phyloP scores from a whole-genome alignment of 2,329 filamentous ascomycete species.

The Keithomyces neogunnii region DNA sequence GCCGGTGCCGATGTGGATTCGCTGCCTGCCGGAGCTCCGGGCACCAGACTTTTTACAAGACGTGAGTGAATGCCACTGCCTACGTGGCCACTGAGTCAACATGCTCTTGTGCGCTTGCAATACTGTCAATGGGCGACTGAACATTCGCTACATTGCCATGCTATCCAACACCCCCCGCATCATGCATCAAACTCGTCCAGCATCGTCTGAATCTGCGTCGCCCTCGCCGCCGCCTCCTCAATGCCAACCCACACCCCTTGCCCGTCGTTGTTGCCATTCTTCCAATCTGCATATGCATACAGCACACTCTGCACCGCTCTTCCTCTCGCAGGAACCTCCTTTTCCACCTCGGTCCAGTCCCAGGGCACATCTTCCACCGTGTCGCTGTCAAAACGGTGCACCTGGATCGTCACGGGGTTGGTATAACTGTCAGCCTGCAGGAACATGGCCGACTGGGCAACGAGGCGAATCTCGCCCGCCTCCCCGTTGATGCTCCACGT shows the following conservation, averaged over 20 bases:
- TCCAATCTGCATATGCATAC: conserved; percentile 5
- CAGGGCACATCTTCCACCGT: conserved; percentile 33
- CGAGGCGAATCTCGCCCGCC: conserved; percentile 39
- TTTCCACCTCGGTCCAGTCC: conserved; percentile 23
- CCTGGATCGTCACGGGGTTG: conserved; percentile 34
- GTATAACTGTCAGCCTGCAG: conserved; percentile 25
- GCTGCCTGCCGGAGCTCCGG: background rate
- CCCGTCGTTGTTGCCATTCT: background rate
- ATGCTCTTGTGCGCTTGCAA: too few species aligned
- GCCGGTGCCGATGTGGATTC: background rate
- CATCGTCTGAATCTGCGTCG: background rate
- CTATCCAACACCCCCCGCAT: too few species aligned
- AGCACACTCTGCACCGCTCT: background rate
- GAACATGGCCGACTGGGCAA: conserved; percentile 16
- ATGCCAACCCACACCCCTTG: background rate
- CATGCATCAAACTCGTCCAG: background rate
- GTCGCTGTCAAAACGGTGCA: conserved; percentile 41
- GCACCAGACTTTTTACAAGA: too few species aligned
- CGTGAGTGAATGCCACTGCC: too few species aligned
- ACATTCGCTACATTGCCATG: too few species aligned
- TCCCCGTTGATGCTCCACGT: conserved; percentile 44
- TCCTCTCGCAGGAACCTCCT: background rate
- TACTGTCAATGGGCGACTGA: too few species aligned
- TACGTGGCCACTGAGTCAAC: too few species aligned
- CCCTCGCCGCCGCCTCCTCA: background rate